Evolutionary conservation across 2,329 filamentous ascomycete genomes (phyloP), one percentile per base, ranked within the genome.

Genomic region (Cercospora brassicicola): DNA sequence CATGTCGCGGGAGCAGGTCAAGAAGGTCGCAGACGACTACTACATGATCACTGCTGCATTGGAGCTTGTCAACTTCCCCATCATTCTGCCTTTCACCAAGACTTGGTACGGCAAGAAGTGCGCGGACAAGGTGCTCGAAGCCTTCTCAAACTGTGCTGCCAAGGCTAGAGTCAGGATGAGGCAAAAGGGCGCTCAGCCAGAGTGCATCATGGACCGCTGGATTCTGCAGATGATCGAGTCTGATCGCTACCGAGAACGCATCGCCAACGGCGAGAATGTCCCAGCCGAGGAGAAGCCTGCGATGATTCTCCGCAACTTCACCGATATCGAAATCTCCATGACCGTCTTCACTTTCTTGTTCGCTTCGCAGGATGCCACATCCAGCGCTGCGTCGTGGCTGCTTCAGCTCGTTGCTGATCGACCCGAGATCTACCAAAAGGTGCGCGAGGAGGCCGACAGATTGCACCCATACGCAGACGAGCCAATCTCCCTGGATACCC

Each of bases 101-200:
- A 93, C 93, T 4, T 98, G 93, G 93, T 96, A 96, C 78, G 95
- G 94, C 75, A 97, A 97, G 87, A 96, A 94, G 84, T 93, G 93
- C 31, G 90, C 94, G 67, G 92, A 97, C 77, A 93, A 96, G 89
- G 93, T 97, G 36, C 85, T 98, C 72, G 87, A 86, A 59, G 94
- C 97, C 79, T 98, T 98, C 78, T 83, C 90, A 78, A 94, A 93
- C 82, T 97, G 94, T 78, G 91, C 94, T 57, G 92, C 93, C 70
- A 97, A 97, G 86, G 91, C 91, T 82, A 97, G 95, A 85, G 90
- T 93, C 45, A 67, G 78, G 56, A 79, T 98, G 91, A 74, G 73
- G 89, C 90, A 75, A 90, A 92, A 64, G 92, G 94, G 94, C 76
- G 94, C 93, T 72, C 89, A 94, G 67, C 83, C 94, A 66, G 90